Evolutionary conservation across 139 green algal genomes (phyloP), one percentile per base, ranked within the genome.

Genomic region (Pleodorina starrii): DNA sequence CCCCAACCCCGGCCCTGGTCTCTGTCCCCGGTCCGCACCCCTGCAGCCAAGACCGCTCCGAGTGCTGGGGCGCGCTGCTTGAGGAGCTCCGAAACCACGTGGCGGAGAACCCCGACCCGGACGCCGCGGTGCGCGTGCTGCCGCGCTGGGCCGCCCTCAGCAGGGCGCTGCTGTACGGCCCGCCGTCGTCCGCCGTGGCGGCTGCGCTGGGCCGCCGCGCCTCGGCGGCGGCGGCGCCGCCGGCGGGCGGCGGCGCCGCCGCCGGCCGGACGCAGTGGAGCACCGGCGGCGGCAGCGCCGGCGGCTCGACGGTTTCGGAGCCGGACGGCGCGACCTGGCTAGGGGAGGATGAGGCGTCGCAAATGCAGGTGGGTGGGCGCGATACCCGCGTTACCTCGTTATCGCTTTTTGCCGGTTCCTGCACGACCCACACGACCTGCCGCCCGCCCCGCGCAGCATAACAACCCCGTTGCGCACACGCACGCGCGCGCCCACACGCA

Each of bases 21-120:
- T n/a, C n/a, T n/a, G n/a, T n/a, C n/a, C n/a, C n/a, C n/a, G n/a
- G n/a, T n/a, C n/a, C n/a, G n/a, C n/a, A n/a, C n/a, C n/a, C n/a
- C 54, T 66, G 32, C 81, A 87, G 81, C 16, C 60, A 23, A n/a
- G 63, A 77, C n/a, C 60, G 63, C 43, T 69, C 81, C 81, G 81
- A 87, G 81, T 77, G 63, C 81, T 87, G 81, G 81, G n/a, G n/a
- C 19, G 38, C 44, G 5, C 63, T 87, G n/a, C 63, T 87, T 42
- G 81, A 77, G 42, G 60, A 87, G 63, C 81, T 87, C 2, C 60
- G 43, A 21, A 46, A 21, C 43, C 63, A 78, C 60, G 81, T 87
- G 60, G n/a, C 32, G 17, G 43, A 25, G n/a, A 25, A 78, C 63
- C 60, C 81, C 29, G 81, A 87, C 43, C 60, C 81, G 0, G 63